These are phyloP conservation scores for Smallanthus sonchifolius DNA, from an alignment of 129 eudicot genomes.

Conservation along the genomic window DNA sequence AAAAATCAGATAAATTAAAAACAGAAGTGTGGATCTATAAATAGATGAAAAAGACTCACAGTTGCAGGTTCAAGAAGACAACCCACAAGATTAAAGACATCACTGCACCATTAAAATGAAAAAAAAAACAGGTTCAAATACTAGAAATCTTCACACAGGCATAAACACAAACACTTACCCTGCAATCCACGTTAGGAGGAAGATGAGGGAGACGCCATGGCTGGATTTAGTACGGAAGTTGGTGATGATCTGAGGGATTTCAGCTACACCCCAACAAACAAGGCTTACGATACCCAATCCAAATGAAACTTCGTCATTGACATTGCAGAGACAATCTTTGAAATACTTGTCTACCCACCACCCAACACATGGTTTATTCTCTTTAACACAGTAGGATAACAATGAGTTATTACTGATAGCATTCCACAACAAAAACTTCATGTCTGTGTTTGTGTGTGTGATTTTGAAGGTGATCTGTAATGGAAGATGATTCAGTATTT, in stretches of 20 bases:
- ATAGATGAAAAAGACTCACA: conserved; percentile 31
- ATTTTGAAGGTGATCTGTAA: not conserved
- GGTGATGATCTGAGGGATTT: conserved; percentile 69
- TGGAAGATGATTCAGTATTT: not conserved
- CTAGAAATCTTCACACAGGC: not conserved
- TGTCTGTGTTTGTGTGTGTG: conserved; percentile 20
- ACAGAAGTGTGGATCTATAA: not conserved
- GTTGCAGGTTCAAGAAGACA: conserved; percentile 83
- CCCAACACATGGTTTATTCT: conserved; percentile 37
- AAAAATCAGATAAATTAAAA: not conserved
- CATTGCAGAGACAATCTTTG: conserved; percentile 52
- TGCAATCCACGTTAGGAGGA: conserved; percentile 56
- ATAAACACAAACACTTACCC: conserved; percentile 39
- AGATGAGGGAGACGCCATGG: conserved; percentile 53
- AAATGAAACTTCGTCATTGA: conserved; percentile 46
- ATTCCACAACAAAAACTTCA: conserved; percentile 26
- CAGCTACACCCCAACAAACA: conserved; percentile 57
- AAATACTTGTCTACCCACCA: conserved; percentile 58
- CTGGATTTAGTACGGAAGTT: conserved; percentile 56
- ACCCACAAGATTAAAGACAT: conserved; percentile 69
- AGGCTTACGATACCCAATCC: conserved; percentile 56
- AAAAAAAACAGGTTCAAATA: not conserved
- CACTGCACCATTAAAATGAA: conserved; percentile 38
- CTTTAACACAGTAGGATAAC: conserved; percentile 36
- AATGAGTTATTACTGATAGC: conserved; percentile 4